phyloP scores from a whole-genome alignment of 805 yeast genomes.

The Zygoascus ofunaensis region DNA sequence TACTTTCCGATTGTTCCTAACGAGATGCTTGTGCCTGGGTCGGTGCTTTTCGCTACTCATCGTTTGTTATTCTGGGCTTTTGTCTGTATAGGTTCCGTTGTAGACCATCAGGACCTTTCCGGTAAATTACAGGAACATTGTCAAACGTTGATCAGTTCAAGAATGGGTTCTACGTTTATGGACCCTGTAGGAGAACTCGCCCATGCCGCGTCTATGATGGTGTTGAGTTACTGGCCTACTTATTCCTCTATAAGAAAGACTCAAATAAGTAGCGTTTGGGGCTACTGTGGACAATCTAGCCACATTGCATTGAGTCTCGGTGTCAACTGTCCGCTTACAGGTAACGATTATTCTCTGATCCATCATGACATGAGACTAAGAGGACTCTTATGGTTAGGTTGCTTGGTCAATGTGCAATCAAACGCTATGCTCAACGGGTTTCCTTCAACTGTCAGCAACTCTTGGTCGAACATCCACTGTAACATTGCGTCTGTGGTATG shows the following conservation, averaged over 20 bases:
- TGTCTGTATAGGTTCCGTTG: conserved; percentile 4
- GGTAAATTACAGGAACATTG: conserved; percentile 2
- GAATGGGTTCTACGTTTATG: neutral
- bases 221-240: conserved; percentile 6
- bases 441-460: conserved; percentile 3
- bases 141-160: neutral
- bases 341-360: neutral
- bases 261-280: conserved; percentile 7
- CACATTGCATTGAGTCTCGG: conserved; percentile 7
- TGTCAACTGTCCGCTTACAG: neutral
- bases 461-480: neutral
- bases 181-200: conserved; percentile 2
- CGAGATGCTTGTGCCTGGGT: neutral
- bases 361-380: neutral
- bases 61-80: conserved; percentile 8
- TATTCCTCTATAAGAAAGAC: neutral
- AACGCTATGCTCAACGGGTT: conserved; percentile 5
- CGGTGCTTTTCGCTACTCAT: conserved; percentile 1
- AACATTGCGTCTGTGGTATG: neutral
- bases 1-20: conserved; percentile 8
- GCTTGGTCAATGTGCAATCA: conserved; percentile 2
- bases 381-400: conserved; percentile 4
- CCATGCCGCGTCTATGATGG: neutral
- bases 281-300: conserved; percentile 1
- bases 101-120: conserved; percentile 1